Percentiles rank a stretch among this genome's conserved stretches.
These are phyloP conservation scores for Colletotrichum sp. DNA, from an alignment of 2,329 filamentous ascomycete genomes.

Conservation along the genomic window DNA sequence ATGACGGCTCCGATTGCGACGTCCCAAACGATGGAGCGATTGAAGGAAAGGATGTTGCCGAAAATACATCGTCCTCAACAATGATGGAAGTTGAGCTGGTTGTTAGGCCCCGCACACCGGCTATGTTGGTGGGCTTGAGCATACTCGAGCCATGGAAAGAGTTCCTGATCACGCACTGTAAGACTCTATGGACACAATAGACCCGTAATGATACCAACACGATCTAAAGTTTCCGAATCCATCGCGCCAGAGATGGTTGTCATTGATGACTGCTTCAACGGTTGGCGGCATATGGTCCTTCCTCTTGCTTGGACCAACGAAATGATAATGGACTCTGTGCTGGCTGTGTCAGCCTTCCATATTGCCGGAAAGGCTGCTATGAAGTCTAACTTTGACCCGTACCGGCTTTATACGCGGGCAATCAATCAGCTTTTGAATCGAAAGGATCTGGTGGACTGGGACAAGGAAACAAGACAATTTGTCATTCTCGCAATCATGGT, in stretches of 20 bases:
- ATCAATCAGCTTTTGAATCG: background rate
- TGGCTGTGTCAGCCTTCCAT: constrained; percentile 29
- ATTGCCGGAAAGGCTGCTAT: background rate
- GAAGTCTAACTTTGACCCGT: background rate
- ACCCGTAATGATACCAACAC: background rate
- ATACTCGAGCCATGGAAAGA: constrained; percentile 3
- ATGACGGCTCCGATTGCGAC: background rate
- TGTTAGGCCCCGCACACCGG: background rate
- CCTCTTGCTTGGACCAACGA: constrained; percentile 23
- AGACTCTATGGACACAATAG: background rate
- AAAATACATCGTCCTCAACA: background rate
- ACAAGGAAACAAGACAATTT: background rate
- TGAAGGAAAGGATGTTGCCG: too few species aligned
- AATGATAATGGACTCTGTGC: constrained; percentile 27
- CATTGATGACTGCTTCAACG: constrained; percentile 23
- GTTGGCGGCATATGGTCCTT: constrained; percentile 24
- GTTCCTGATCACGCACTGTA: constrained; percentile 11
- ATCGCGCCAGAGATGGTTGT: constrained; percentile 27
- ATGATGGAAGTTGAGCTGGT: too few species aligned
- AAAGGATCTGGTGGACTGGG: background rate
- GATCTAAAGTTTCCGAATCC: constrained; percentile 21
- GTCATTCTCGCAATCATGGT: constrained; percentile 25
- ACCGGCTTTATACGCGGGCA: background rate
- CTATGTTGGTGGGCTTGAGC: background rate
- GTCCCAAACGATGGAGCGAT: background rate